Base-by-base conservation (phyloP, 768 basidiomycete species). In the Omphalotus guepiniiformis region DNA sequence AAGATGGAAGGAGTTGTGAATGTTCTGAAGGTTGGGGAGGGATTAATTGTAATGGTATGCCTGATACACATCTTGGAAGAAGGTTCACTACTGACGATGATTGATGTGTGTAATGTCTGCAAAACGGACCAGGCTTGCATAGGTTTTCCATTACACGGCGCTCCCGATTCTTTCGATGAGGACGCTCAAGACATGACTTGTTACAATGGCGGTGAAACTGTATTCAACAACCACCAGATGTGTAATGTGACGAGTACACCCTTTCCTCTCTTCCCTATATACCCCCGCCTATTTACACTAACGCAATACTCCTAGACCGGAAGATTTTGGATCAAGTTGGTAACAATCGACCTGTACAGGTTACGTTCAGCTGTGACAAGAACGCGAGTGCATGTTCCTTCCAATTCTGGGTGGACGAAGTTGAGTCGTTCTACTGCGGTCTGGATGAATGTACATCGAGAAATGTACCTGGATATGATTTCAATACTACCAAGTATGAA, bases 221-320 rank as follows among this genome's bases (percentile, higher is more conserved):
- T 99, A n/a, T 88, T 90, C 64, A 85, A 81, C 63, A 93, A 96
- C 55, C 92, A 93, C 65, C 95, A 99, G 64, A 92, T 96, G 83
- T 99, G 96, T 67, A 82, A 97, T 62, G 94, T 99, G 27, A 99
- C 96, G 9, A 98, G 93, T 95, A 60, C 56, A 90, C 73, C 6
- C 19, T 32, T 13, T 18, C 13, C 26, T 30, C 3, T 30, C 13
- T 46, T 37, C 23, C 15, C 23, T 18, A 15, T 39, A 36, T 19
- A 34, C 36, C 16, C 39, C 19, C 35, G 25, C 13, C 27, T 9
- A 22, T 42, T 48, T 32, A 43, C 35, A 16, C 39, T 40, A 8
- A 39, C 27, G 19, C 7, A 2, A 29, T 3, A n/a, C 35, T 21
- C 23, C 4, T 56, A 95, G 93, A 97, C 68, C 83, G 88, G 39